Evolutionary conservation across 805 yeast species (phyloP), one percentile per base, ranked within the genome.

Genomic region (Cyberlindnera saturnus): DNA sequence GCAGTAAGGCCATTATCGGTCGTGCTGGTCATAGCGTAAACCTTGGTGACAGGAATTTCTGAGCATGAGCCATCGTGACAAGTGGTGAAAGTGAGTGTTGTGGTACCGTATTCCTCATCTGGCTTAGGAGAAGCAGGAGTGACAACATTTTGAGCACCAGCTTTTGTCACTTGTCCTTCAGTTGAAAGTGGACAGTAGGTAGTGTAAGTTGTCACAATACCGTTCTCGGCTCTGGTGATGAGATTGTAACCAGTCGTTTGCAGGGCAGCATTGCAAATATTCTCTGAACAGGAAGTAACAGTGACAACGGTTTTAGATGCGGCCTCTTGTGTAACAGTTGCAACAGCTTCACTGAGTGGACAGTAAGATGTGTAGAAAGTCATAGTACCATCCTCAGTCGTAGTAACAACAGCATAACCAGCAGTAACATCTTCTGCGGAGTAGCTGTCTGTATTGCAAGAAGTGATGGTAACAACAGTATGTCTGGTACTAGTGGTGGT

Each of bases 201-300:
- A 44, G 61, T 62, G 57, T 53, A 70, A 60, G 47, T 35, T 5
- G 53, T 42, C 18, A 37, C 37, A 32, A 44, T 38, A 30, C 42
- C 46, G 16, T 32, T 35, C 14, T 38, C 40, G 2, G 40, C 41
- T 4, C 48, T 29, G 32, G 46, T 40, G 18, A 41, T 45, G 5
- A 42, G 45, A 16, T 50, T 41, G 3, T 31, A 13, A 15, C 47
- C 53, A 11, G 50, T 45, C 9, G 48, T 38, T 29, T 42, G 43
- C 31, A 48, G 44, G 32, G 38, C 19, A 13, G 20, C 20, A 32
- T 44, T n/a, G 34, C 48, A 47, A 38, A 31, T 32, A 42, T 44
- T 28, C 19, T 38, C 38, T 10, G 38, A 19, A 26, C 50, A 47
- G 13, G 44, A 44, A 3, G 50, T 39, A 39, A 43, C 40, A 29